phyloP scores from a whole-genome alignment of 495 filamentous ascomycete species.

The Margaritispora aquatica region DNA sequence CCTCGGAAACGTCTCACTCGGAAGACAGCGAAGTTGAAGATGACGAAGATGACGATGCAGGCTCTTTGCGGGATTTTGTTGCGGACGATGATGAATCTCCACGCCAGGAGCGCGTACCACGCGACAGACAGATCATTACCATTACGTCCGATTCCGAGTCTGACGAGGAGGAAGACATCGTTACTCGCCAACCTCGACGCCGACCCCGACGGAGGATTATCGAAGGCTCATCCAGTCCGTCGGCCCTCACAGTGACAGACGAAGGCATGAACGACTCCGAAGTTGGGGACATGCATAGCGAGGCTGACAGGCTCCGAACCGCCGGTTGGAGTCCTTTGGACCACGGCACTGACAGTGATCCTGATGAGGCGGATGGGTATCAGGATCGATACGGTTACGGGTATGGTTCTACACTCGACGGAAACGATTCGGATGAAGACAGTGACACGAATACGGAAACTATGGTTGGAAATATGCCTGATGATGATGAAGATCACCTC shows the following conservation, averaged over 20 bases:
- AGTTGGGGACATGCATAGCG: constrained; percentile 13
- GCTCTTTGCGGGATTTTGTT: constrained; percentile 21
- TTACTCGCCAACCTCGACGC: constrained; percentile 12
- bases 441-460: constrained; percentile 26
- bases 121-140: background rate
- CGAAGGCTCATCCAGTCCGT: background rate
- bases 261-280: constrained; percentile 15
- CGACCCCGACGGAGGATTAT: background rate
- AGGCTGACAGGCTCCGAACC: constrained; percentile 16
- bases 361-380: constrained; percentile 2
- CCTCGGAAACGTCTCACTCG: constrained; percentile 1
- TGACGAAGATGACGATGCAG: constrained; percentile 18
- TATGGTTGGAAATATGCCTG: constrained; percentile 12
- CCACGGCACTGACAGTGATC: constrained; percentile 14
- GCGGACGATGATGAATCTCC: constrained; percentile 14
- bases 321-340: constrained; percentile 25
- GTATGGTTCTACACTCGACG: background rate
- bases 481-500: constrained; percentile 12
- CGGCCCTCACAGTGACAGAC: background rate
- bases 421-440: constrained; percentile 12
- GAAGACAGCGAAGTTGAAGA: constrained; percentile 3
- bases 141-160: constrained; percentile 22
- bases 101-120: background rate
- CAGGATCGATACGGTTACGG: background rate
- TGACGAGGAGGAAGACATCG: constrained; percentile 24